These are phyloP conservation scores for Trametes coccinea DNA, from an alignment of 768 basidiomycete genomes.

Conservation along the genomic window DNA sequence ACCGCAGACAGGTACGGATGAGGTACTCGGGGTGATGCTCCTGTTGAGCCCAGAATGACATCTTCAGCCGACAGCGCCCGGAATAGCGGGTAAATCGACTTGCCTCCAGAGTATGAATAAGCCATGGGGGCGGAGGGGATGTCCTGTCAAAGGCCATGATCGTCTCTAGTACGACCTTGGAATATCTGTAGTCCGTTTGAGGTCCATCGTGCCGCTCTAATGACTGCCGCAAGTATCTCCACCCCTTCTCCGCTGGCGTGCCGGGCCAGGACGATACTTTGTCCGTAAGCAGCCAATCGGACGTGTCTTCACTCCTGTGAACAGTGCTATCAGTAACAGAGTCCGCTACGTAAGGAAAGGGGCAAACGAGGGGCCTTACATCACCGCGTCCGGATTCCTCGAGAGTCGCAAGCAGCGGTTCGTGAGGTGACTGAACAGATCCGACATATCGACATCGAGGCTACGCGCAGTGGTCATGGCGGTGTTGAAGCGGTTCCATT, in stretches of 20 bases:
- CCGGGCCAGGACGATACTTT: conserved; percentile 84
- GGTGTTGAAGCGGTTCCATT: conserved; percentile 74
- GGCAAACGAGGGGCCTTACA: conserved; percentile 44
- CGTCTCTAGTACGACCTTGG: conserved; percentile 74
- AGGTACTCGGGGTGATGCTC: conserved; percentile 81
- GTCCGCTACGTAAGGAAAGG: background rate
- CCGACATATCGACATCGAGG: conserved; percentile 83
- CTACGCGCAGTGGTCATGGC: conserved; percentile 77
- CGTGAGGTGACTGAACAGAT: conserved; percentile 77
- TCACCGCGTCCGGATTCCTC: conserved; percentile 54
- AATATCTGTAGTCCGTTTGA: conserved; percentile 74
- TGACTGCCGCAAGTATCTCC: conserved; percentile 83
- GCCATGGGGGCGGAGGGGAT: conserved; percentile 76
- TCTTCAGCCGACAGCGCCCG: background rate
- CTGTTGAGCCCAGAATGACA: conserved; percentile 34
- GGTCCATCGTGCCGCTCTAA: conserved; percentile 75
- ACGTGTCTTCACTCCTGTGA: conserved; percentile 65
- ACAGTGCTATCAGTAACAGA: conserved; percentile 8
- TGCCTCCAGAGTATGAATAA: conserved; percentile 76
- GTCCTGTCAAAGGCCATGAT: conserved; percentile 67
- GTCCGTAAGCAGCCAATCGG: conserved; percentile 84
- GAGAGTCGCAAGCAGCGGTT: conserved; percentile 77
- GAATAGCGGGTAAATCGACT: conserved; percentile 14
- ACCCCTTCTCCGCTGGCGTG: conserved; percentile 73
- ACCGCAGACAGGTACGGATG: conserved; percentile 74